Evolutionary conservation across 768 basidiomycete species (phyloP), one percentile per base, ranked within the genome.

Genomic region (Trametes coccinea): DNA sequence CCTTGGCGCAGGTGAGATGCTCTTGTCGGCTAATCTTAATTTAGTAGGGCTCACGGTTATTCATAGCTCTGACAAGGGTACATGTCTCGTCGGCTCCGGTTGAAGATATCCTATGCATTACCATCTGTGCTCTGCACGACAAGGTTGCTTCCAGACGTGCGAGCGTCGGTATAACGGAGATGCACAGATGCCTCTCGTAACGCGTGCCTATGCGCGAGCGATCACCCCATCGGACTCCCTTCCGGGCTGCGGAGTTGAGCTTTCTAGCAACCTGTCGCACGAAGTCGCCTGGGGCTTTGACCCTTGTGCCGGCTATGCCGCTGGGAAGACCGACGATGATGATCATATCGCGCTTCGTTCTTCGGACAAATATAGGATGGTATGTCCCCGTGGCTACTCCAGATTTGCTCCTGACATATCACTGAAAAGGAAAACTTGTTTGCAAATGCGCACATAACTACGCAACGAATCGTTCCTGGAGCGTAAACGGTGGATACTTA

Each of bases 21-120:
- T 45, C 40, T 48, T 17, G 27, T 30, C 7, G 31, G 31, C 11
- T 6, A 3, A n/a, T 51, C 57, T 51, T 59, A 51, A 22, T 34
- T 7, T 51, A 51, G 57, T 34, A 22, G 33, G 51, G 29, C 57
- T 51, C 49, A 51, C 48, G 49, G 57, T 51, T 59, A 59, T 59
- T 44, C 57, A 59, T 59, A 59, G 57, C 34, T 31, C 9, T 22
- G 22, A 22, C 22, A 22, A 30, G 7, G 14, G 16, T 17, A 13
- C 45, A 30, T 37, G 17, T 22, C 22, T 22, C 22, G 17, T 17
- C 10, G 45, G 10, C 27, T 22, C 17, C 45, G 22, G 45, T 17
- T 46, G 45, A 46, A 37, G 11, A 5, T 11, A 6, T 6, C 41
- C 14, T 43, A 16, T 14, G 14, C 14, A 43, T 43, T 43, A 5